These are phyloP conservation scores for Naganishia friedmannii DNA, from an alignment of 768 basidiomycete species.

Conservation along the genomic window DNA sequence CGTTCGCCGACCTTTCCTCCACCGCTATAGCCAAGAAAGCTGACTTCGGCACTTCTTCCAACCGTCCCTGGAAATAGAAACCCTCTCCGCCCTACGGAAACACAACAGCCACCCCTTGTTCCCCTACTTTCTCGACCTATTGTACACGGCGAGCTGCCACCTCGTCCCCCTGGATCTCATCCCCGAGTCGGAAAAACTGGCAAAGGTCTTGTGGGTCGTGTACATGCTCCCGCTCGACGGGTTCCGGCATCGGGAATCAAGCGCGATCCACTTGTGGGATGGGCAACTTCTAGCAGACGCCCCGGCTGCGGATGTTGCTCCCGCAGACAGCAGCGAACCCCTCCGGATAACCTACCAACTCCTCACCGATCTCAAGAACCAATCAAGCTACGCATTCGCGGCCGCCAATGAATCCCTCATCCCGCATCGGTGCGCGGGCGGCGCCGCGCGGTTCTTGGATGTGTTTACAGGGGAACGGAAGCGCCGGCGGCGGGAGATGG, in stretches of 20 bases:
- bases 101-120: slow-evolving; percentile 42
- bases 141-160: slow-evolving; percentile 39
- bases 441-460: slow-evolving; percentile 10
- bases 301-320: background rate
- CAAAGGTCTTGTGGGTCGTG: slow-evolving; percentile 45
- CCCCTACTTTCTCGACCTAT: slow-evolving; percentile 47
- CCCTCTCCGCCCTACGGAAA: slow-evolving; percentile 32
- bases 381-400: slow-evolving; percentile 40
- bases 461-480: slow-evolving; percentile 15
- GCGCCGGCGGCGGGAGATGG: background rate
- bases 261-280: slow-evolving; percentile 16
- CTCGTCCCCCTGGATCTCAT: slow-evolving; percentile 34
- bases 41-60: too few species aligned
- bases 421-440: slow-evolving; percentile 31
- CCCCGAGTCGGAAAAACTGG: slow-evolving; percentile 39
- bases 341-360: slow-evolving; percentile 42
- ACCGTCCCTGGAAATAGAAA: too few species aligned
- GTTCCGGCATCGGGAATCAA: slow-evolving; percentile 39
- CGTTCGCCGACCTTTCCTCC: too few species aligned
- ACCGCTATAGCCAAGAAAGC: too few species aligned
- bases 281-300: slow-evolving; percentile 15
- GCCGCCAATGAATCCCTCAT: slow-evolving; percentile 44
- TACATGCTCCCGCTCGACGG: slow-evolving; percentile 39
- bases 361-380: slow-evolving; percentile 47
- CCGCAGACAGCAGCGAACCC: slow-evolving; percentile 1